Conservation (phyloP, 2,329 filamentous ascomycete genomes). For the Ascochyta pisi region DNA sequence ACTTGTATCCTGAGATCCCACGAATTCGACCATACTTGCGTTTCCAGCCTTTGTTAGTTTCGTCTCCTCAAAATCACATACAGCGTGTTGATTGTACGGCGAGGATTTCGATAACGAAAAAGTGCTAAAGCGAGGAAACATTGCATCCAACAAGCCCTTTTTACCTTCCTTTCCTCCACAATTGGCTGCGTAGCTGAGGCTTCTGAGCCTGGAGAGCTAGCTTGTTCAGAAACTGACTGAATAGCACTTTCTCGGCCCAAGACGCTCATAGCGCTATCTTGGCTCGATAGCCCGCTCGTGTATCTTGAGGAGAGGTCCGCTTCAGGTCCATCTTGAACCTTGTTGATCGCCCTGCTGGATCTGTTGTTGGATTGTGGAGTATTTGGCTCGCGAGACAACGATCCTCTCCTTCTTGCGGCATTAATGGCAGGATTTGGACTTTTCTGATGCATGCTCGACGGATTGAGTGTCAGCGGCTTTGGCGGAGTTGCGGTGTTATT, state of each 20-base stretch:
- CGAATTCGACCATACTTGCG: too few species aligned
- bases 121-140: neutral
- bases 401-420: neutral
- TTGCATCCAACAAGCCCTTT: neutral
- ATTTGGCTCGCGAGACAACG: neutral
- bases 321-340: neutral
- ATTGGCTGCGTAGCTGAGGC: neutral
- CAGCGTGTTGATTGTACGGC: neutral
- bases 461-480: neutral
- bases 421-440: neutral
- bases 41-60: neutral
- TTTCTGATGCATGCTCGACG: neutral
- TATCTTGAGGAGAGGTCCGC: neutral
- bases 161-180: neutral
- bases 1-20: too few species aligned
- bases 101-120: neutral
- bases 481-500: neutral
- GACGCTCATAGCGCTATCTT: neutral
- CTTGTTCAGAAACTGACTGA: neutral
- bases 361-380: neutral
- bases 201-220: neutral
- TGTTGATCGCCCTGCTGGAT: neutral
- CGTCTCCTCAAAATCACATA: neutral
- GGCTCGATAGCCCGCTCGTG: neutral
- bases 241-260: too few species aligned